Evolutionary conservation across 2,329 filamentous ascomycete genomes (phyloP), one percentile per base, ranked within the genome.

Genomic region (Pseudogymnoascus sp.): DNA sequence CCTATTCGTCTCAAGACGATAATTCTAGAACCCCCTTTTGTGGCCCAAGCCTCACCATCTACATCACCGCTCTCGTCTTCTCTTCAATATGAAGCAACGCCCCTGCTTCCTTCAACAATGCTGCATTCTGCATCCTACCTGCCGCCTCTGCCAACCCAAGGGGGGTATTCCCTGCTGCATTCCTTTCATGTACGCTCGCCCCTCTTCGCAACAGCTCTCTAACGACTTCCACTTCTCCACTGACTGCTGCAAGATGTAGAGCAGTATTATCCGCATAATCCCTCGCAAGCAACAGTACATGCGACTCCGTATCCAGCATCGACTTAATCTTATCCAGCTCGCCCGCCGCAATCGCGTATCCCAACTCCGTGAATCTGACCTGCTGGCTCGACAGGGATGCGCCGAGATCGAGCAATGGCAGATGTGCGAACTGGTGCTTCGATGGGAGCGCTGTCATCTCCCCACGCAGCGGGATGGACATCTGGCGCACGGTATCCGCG

Each of bases 181-280:
- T 89, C 43, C 86, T 77, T 43, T 81, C 80, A 71, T 89, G 87
- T 5, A 89, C 86, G 70, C 85, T 87, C n/a, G 84, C 85, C 6
- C 87, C 87, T 19, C 81, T 78, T 43, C 77, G 77, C 11, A 89
- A 78, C 56, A 89, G 75, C 70, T 85, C 82, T 24, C 80, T 76
- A 68, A 89, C 75, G 31, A 89, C 80, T n/a, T 78, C 78, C 0
- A 77, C 75, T 64, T 81, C 78, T 16, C 83, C 79, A 19, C 73
- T 68, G 11, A 75, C 72, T 28, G 75, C 73, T 5, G 75, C 75
- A 22, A 77, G 68, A 69, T 77, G 75, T 61, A 77, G 63, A 4
- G 74, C 73, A 14, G 75, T 76, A 61, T 76, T 76, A 11, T 72
- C 74, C 1, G 72, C 73, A 62, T 77, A 76, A 65, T 77, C 75